These are phyloP conservation scores for Mimosa pudica DNA, from an alignment of 306 rosid species.

Conservation along the genomic window DNA sequence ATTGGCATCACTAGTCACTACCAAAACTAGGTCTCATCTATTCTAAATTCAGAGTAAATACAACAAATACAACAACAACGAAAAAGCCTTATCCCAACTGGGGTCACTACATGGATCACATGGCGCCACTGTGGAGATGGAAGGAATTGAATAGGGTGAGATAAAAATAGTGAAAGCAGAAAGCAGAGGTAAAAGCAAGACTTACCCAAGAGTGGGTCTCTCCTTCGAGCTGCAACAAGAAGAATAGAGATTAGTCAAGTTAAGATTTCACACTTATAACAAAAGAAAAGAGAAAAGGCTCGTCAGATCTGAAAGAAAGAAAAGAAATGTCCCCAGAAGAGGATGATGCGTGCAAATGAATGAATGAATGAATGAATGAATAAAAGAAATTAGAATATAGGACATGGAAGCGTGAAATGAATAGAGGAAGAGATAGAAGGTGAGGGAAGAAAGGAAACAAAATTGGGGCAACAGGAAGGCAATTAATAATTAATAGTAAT, in stretches of 20 bases:
- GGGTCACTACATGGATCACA: too few species aligned
- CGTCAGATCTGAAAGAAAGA: background rate
- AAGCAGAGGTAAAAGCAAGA: background rate
- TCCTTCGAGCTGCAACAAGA: constrained; percentile 77
- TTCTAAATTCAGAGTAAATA: background rate
- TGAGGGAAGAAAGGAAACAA: background rate
- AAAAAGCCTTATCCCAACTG: too few species aligned
- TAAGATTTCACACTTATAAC: background rate
- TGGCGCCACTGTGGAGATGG: background rate
- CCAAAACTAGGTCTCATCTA: background rate
- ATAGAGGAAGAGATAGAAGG: background rate
- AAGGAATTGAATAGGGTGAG: background rate
- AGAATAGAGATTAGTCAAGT: constrained; percentile 17
- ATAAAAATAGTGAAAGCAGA: background rate
- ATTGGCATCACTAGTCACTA: background rate
- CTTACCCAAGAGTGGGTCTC: constrained; percentile 95
- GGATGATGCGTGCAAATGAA: background rate
- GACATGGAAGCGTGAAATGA: background rate
- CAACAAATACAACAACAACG: too few species aligned
- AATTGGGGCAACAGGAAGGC: background rate
- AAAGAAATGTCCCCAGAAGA: background rate
- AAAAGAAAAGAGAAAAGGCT: background rate
- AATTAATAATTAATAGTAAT: background rate
- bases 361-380: too few species aligned
- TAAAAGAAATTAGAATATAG: background rate